Conservation (phyloP, 441 rosid species). For the Pelargonium citronellum region DNA sequence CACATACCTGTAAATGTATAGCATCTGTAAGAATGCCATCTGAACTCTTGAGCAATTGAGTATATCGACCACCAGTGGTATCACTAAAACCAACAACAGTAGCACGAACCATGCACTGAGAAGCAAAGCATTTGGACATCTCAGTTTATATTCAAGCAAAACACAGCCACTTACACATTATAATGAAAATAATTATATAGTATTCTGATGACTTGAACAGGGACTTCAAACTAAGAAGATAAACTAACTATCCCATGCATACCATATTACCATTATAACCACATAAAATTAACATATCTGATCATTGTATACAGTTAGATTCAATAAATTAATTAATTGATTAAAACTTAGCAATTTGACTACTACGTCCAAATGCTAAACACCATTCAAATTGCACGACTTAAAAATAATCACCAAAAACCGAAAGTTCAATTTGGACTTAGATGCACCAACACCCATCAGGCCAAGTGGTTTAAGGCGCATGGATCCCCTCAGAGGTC, state of each 20-base stretch:
- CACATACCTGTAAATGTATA: constrained; percentile 65
- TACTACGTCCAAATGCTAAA: background rate
- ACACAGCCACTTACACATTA: background rate
- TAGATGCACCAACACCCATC: too few relatives aligned
- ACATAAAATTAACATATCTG: background rate
- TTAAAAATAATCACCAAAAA: background rate
- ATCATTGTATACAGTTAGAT: background rate
- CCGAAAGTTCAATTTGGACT: too few relatives aligned
- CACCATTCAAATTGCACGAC: background rate
- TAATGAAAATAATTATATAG: constrained; percentile 9
- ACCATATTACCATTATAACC: background rate
- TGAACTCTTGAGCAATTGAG: constrained; percentile 41
- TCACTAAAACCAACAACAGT: constrained; percentile 53
- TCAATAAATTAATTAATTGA: background rate
- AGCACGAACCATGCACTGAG: constrained; percentile 80
- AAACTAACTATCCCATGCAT: background rate
- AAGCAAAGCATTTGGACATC: constrained; percentile 23
- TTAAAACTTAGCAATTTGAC: too few relatives aligned
- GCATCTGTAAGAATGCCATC: constrained; percentile 63
- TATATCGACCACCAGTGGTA: constrained; percentile 31
- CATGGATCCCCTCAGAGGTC: too few relatives aligned
- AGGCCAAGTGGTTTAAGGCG: too few relatives aligned
- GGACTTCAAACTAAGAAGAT: constrained; percentile 2
- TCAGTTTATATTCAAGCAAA: constrained; percentile 20
- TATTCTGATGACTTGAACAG: constrained; percentile 4